Base-by-base conservation (phyloP, 2,329 filamentous ascomycete species). In the Diaporthe sp. region DNA sequence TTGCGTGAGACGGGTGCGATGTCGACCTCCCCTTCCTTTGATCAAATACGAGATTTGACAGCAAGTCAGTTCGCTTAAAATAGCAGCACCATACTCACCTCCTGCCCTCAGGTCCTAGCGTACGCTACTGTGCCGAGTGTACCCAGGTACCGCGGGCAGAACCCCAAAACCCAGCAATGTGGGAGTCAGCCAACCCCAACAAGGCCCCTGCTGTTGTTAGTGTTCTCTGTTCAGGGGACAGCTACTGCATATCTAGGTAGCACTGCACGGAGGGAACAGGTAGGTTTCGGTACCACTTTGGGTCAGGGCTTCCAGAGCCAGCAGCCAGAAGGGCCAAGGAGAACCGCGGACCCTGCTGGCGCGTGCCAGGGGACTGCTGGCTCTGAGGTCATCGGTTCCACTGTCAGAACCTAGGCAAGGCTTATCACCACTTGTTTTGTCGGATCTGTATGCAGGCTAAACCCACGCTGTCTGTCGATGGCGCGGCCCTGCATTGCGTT, bases 341-440 rank as follows among this genome's bases (percentile, higher is more conserved):
- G 58, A 44, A 42, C 39, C 19, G 25, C 19, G 15, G 42, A 25
- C 58, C n/a, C 25, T 49, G 61, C 25, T 34, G 31, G 49, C 31
- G 46, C 31, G 31, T 28, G 65, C 46, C 65, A 68, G 65, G 65
- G 46, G 65, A 70, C 34, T 70, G 65, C 65, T 70, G 65, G 65
- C 31, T 55, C 65, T 70, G 65, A 70, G 65, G 65, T 70, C 65
- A 70, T 70, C 65, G 49, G 65, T n/a, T 22, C 65, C 65, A 70
- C 65, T 22, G 46, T 55, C 65, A 55, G 65, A 42, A 70, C 65
- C 34, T 31, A 42, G 22, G 65, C 65, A 68, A 39, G 65, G 65
- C 65, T 68, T 53, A 53, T 68, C 65, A 68, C 65, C 65, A 53
- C 31, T 39, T 51, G 46, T 68, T 53, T 28, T n/a, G 39, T 65